phyloP scores from a whole-genome alignment of 495 filamentous ascomycete species.

The Aspergillus ostianus region DNA sequence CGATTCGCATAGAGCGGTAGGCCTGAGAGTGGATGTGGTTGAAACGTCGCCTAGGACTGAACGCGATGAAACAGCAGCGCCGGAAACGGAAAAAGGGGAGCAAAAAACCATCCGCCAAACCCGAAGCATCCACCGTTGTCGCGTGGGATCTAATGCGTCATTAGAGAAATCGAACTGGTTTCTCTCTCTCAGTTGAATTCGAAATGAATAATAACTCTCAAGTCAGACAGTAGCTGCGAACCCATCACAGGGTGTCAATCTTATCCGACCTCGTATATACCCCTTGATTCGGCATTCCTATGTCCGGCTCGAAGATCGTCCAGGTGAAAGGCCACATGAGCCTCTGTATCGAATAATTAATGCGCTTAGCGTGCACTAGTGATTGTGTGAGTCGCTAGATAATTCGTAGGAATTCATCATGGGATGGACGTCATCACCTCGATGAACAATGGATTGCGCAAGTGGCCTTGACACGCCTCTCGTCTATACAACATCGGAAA shows the following conservation, averaged over 20 bases:
- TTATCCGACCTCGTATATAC: background rate
- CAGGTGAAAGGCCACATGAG: background rate
- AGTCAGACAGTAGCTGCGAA: background rate
- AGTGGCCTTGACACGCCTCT: background rate
- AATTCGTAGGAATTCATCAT: background rate
- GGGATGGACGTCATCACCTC: background rate
- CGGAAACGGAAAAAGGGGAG: slow-evolving; percentile 17
- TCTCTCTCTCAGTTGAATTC: background rate
- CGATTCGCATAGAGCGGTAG: background rate
- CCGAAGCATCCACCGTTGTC: slow-evolving; percentile 1
- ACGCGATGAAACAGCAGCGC: slow-evolving; percentile 19
- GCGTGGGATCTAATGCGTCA: background rate
- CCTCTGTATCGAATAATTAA: background rate
- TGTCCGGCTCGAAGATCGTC: background rate
- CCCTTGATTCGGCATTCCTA: background rate
- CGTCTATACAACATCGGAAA: background rate
- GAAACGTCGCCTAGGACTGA: background rate
- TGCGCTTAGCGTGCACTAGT: too few relatives aligned
- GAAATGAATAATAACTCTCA: background rate
- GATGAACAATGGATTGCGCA: background rate
- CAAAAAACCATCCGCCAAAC: background rate
- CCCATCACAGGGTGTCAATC: background rate
- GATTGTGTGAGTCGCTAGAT: background rate
- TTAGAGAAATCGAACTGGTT: background rate
- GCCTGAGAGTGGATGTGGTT: background rate